A percentile compares a stretch with the other conserved stretches of the same genome.
Conservation (phyloP, 129 eudicot genomes). For the Ambrosia trifida region DNA sequence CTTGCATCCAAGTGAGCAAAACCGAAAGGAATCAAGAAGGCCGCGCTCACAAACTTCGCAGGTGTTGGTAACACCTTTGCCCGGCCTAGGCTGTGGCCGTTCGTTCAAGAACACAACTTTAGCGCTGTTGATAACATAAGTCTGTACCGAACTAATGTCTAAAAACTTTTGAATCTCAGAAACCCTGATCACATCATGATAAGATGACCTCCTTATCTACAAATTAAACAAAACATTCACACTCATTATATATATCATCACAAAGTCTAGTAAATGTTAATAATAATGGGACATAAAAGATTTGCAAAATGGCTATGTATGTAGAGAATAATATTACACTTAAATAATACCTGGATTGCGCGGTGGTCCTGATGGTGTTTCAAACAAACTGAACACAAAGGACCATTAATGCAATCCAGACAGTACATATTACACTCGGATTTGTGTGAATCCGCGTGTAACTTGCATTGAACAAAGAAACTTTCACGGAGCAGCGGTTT, state of each 20-base stretch:
- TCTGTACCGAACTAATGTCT: conserved; percentile 76
- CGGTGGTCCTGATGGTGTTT: conserved; percentile 69
- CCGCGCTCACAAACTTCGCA: conserved; percentile 92
- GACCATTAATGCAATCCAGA: conserved; percentile 74
- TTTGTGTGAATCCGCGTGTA: conserved; percentile 81
- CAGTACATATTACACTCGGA: conserved; percentile 96
- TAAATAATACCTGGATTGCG: conserved; percentile 67
- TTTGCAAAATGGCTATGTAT: too few relatives aligned
- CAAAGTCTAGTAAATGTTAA: too few relatives aligned
- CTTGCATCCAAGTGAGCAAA: conserved; percentile 99
- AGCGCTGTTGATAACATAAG: conserved; percentile 88
- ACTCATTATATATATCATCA: neutral
- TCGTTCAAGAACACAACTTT: conserved; percentile 91
- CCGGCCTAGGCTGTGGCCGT: conserved; percentile 94
- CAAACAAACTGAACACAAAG: conserved; percentile 84
- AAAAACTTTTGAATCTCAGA: conserved; percentile 78
- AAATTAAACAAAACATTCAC: neutral
- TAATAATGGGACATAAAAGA: neutral
- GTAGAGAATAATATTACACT: neutral
- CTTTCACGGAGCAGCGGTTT: conserved; percentile 64
- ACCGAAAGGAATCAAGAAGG: conserved; percentile 82
- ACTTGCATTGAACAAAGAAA: conserved; percentile 82
- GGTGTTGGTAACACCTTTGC: conserved; percentile 88
- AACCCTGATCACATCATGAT: conserved; percentile 97
- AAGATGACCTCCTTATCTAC: conserved; percentile 92